These are phyloP conservation scores for Sugiyamaella pinicola DNA, from an alignment of 1,139 yeast genomes.

Conservation along the genomic window DNA sequence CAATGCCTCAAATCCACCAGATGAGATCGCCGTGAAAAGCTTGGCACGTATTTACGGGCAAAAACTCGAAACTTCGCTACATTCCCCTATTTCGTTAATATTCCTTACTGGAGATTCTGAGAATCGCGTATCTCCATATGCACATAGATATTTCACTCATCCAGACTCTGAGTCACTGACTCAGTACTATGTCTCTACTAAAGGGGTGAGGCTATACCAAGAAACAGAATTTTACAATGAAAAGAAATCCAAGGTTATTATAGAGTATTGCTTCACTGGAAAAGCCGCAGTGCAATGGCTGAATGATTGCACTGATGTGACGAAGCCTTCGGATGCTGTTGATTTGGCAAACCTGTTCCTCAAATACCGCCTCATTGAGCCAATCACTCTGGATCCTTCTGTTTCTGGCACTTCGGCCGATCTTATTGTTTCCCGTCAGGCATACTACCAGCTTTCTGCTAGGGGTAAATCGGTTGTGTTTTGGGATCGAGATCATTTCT, in stretches of 20 bases:
- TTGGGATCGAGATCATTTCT: conserved; percentile 40
- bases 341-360: conserved; percentile 62
- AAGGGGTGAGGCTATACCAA: conserved; percentile 64
- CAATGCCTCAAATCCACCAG: conserved; percentile 55
- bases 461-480: conserved; percentile 46
- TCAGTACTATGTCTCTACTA: conserved; percentile 73
- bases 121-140: conserved; percentile 58
- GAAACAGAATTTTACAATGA: conserved; percentile 36
- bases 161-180: conserved; percentile 84
- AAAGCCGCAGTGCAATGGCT: conserved; percentile 85
- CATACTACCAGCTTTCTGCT: conserved; percentile 46
- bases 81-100: conserved; percentile 3
- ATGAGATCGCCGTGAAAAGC: conserved; percentile 29
- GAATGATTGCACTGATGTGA: conserved; percentile 80
- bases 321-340: conserved; percentile 60
- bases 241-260: background rate
- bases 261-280: conserved; percentile 64
- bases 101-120: conserved; percentile 24
- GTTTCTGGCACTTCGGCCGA: conserved; percentile 8
- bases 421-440: conserved; percentile 40
- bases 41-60: conserved; percentile 10
- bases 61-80: conserved; percentile 7
- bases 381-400: conserved; percentile 25
- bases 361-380: conserved; percentile 51
- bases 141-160: conserved; percentile 77